These are phyloP conservation scores for Selenicereus undatus DNA, from an alignment of 148 eudicot species.

Conservation along the genomic window DNA sequence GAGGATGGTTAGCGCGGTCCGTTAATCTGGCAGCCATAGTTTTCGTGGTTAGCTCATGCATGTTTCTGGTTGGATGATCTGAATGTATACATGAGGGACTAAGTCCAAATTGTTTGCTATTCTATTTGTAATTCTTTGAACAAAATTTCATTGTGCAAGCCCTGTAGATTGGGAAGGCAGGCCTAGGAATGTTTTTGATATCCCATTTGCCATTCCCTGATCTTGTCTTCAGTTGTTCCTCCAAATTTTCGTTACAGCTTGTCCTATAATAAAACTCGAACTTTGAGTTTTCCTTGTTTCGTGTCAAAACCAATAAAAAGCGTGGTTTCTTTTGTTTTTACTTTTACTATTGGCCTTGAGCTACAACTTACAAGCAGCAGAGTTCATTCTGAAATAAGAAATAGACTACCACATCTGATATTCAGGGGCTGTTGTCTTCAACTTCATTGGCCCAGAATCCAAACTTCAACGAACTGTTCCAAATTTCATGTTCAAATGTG, in stretches of 20 bases:
- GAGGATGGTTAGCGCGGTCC: not conserved
- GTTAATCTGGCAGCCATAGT: not conserved
- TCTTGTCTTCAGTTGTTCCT: not conserved
- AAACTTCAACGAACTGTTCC: not conserved
- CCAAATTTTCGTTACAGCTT: not conserved
- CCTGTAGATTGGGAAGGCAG: not conserved
- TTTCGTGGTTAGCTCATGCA: not conserved
- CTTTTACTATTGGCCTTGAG: not conserved
- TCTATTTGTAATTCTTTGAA: constrained; percentile 16
- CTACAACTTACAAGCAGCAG: not conserved
- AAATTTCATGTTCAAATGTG: not conserved
- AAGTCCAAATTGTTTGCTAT: not conserved
- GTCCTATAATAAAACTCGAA: not conserved
- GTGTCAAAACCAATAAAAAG: not conserved
- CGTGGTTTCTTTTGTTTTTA: no score
- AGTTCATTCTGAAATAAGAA: not conserved
- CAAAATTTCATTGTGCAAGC: not conserved
- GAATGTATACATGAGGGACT: not conserved
- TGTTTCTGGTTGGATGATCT: not conserved
- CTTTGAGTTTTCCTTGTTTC: not conserved
- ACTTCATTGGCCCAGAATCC: not conserved
- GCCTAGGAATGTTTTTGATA: not conserved
- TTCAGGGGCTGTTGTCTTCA: not conserved
- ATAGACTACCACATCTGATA: not conserved
- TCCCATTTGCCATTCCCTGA: not conserved